Evolutionary conservation across 225 moss, liverwort and hornwort genomes (phyloP).

Genomic region (Pleurozium schreberi): DNA sequence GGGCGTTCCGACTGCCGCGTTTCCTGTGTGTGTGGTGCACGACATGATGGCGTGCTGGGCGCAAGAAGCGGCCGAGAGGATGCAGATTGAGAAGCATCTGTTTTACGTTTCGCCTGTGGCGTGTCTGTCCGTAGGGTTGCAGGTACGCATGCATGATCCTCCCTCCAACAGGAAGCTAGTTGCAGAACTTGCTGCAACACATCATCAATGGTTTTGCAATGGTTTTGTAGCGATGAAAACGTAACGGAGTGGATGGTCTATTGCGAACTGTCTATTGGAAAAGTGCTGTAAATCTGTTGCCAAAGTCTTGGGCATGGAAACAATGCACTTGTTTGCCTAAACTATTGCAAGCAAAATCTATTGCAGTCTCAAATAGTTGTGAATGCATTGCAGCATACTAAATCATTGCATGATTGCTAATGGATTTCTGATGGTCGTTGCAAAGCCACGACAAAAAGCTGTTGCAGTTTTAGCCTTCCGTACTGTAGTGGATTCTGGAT

Average conservation of each 20-base stretch:
- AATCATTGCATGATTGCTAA: not conserved
- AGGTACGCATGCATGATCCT: not conserved
- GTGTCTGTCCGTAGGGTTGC: not conserved
- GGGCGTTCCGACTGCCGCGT: not conserved
- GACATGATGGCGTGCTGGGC: constrained; percentile 12
- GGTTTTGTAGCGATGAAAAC: not conserved
- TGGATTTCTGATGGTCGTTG: not conserved
- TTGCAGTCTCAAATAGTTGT: not conserved
- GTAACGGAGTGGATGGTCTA: not conserved
- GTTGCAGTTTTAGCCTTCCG: not conserved
- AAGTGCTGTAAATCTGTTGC: not conserved
- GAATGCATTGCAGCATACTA: not conserved
- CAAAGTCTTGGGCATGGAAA: not conserved
- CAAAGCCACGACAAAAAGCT: not conserved
- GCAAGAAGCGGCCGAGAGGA: constrained; percentile 9
- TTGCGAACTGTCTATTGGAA: not conserved
- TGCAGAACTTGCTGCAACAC: not conserved
- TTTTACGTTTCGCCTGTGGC: not conserved
- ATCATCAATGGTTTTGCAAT: not conserved
- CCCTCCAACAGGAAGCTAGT: not conserved
- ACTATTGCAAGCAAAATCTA: not conserved
- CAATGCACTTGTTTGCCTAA: not conserved
- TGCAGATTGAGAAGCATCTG: constrained; percentile 20
- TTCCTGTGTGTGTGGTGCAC: constrained; percentile 19
- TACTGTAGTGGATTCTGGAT: not conserved